Evolutionary conservation across 2,329 filamentous ascomycete species (phyloP), one percentile per base, ranked within the genome.

Genomic region (Cytospora schulzeri): DNA sequence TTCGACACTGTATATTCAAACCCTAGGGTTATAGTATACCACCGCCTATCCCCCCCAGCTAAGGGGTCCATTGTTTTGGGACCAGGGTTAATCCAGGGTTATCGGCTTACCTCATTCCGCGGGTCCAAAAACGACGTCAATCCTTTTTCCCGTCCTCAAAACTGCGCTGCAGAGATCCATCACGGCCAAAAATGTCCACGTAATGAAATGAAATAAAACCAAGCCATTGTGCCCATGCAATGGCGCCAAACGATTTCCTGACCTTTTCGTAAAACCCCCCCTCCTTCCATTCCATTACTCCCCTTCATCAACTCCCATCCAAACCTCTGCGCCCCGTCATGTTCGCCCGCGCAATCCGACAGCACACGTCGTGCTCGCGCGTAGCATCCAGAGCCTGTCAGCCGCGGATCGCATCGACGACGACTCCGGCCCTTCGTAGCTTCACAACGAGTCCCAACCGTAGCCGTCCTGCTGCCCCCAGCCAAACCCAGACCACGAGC

Each of bases 111-210:
- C n/a, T 48, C 45, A 48, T 24, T 24, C 8, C 45, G 45, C 45
- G 8, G 45, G 45, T 48, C 45, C n/a, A 9, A 24, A 48, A 48
- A 24, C 45, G n/a, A 48, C 45, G n/a, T 24, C 45, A 24, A 48
- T 2, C n/a, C 45, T 24, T 24, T 24, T 48, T 19, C n/a, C 59
- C 54, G 64, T 60, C 64, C 64, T 58, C 64, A 64, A 64, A 64
- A 64, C 22, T 66, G 59, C 61, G 64, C 64, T 57, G 64, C 50
- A 66, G 28, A 61, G 53, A 66, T 62, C 29, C 26, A 66, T 66
- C 64, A 64, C 61, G 62, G 54, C n/a, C n/a, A n/a, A 38, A 24
- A 33, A 57, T 59, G 52, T 31, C 35, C 48, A 66, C 54, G 64
- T 61, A 48, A 22, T 48, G 24, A 48, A 24, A 45, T 9, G 6